These are phyloP conservation scores for Corymbia calophylla DNA, from an alignment of 441 rosid species.

Conservation along the genomic window DNA sequence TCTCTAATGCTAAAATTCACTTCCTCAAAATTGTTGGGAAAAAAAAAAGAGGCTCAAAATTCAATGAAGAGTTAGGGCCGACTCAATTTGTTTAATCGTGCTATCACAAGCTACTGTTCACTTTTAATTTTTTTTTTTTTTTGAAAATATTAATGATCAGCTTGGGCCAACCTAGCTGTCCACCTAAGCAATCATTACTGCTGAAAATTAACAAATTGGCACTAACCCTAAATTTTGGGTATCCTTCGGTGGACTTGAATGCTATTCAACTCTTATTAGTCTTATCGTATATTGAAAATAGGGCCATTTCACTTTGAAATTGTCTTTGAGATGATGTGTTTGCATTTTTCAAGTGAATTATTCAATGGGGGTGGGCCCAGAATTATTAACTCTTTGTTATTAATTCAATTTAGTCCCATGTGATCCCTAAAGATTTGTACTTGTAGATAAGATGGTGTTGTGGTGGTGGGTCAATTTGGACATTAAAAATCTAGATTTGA, in stretches of 20 bases:
- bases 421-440: neutral
- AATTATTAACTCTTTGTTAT: neutral
- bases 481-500: neutral
- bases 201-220: neutral
- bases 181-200: neutral
- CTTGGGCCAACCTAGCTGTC: neutral
- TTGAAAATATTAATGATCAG: neutral
- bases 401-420: neutral
- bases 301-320: neutral
- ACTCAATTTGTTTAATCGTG: neutral
- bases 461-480: neutral
- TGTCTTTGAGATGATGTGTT: neutral
- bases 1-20: neutral
- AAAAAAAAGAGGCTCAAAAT: neutral
- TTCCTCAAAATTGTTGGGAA: neutral
- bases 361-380: neutral
- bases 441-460: neutral
- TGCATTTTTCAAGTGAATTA: neutral
- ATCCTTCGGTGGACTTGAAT: rapidly evolving
- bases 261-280: neutral
- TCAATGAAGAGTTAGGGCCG: neutral
- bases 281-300: neutral
- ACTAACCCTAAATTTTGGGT: neutral
- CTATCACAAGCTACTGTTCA: neutral
- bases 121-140: neutral